A percentile compares a stretch with the other conserved stretches of the same genome.
Conservation (phyloP, 805 yeast species). For the Lipomyces yamanashiensis region DNA sequence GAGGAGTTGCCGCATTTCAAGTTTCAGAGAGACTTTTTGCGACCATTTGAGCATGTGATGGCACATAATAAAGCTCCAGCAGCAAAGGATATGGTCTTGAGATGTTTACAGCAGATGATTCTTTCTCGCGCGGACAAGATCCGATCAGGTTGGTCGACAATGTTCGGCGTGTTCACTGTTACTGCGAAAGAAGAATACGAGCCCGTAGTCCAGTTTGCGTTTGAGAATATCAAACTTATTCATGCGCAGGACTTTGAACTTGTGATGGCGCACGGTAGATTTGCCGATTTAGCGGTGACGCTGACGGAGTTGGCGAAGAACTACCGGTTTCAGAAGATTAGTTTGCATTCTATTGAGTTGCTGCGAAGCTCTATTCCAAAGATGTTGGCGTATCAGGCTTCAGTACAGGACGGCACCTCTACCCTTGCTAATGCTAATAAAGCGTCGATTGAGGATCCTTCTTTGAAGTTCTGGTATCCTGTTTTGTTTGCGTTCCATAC, state of each 20-base stretch:
- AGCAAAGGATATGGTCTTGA: constrained; percentile 86
- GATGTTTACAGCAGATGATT: constrained; percentile 85
- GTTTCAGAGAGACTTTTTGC: constrained; percentile 90
- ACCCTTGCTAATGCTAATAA: constrained; percentile 21
- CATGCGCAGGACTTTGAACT: constrained; percentile 63
- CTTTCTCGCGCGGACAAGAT: constrained; percentile 72
- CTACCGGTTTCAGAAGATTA: constrained; percentile 74
- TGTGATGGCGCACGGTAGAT: constrained; percentile 71
- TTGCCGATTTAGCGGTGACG: constrained; percentile 68
- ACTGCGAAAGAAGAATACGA: constrained; percentile 69
- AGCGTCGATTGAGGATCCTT: constrained; percentile 41
- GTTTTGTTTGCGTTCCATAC: constrained; percentile 83
- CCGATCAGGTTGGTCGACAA: constrained; percentile 93
- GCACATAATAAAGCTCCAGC: constrained; percentile 66
- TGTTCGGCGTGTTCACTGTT: constrained; percentile 74
- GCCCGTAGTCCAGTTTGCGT: constrained; percentile 65
- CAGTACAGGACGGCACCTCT: constrained; percentile 30
- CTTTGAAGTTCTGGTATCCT: constrained; percentile 73
- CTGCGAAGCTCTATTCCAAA: constrained; percentile 65
- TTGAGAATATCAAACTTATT: constrained; percentile 64
- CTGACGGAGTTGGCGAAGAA: constrained; percentile 84
- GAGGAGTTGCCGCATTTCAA: constrained; percentile 95
- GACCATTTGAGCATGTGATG: constrained; percentile 84
- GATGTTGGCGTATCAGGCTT: constrained; percentile 51
- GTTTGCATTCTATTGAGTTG: constrained; percentile 79